Evolutionary conservation across 306 rosid species (phyloP).

Genomic region (Delonix regia): DNA sequence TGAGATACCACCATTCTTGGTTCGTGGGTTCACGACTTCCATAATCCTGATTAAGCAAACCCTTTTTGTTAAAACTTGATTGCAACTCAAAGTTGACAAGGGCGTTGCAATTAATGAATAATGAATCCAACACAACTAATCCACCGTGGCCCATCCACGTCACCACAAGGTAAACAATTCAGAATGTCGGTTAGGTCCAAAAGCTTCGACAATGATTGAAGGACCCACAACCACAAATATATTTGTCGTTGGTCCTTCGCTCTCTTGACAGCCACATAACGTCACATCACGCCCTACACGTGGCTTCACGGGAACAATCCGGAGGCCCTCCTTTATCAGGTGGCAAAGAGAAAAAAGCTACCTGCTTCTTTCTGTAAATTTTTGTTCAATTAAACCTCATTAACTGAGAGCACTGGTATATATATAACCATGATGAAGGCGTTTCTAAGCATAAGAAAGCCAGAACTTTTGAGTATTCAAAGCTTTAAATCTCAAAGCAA

Average conservation of each 20-base stretch:
- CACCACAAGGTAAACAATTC: slow-evolving; percentile 28
- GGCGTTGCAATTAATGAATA: slow-evolving; percentile 8
- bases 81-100: background rate
- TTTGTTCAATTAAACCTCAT: background rate
- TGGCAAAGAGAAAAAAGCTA: background rate
- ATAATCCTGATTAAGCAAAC: slow-evolving; percentile 9
- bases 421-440: slow-evolving; percentile 35
- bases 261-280: background rate
- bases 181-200: slow-evolving; percentile 46
- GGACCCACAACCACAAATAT: slow-evolving; percentile 36
- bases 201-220: slow-evolving; percentile 46
- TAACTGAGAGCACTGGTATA: background rate
- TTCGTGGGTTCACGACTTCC: background rate
- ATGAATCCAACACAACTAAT: slow-evolving; percentile 37
- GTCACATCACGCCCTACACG: slow-evolving; percentile 46
- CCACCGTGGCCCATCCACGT: slow-evolving; percentile 40
- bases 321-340: slow-evolving; percentile 46
- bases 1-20: background rate
- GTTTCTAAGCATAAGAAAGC: background rate
- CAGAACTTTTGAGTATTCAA: background rate
- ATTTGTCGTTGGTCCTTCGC: slow-evolving; percentile 39
- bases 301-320: slow-evolving; percentile 42
- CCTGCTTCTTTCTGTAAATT: background rate
- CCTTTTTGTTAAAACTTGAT: background rate
- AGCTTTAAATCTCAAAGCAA: background rate